Conservation (phyloP, 2,329 filamentous ascomycete species). For the Stagonosporopsis cucurbitacearum region DNA sequence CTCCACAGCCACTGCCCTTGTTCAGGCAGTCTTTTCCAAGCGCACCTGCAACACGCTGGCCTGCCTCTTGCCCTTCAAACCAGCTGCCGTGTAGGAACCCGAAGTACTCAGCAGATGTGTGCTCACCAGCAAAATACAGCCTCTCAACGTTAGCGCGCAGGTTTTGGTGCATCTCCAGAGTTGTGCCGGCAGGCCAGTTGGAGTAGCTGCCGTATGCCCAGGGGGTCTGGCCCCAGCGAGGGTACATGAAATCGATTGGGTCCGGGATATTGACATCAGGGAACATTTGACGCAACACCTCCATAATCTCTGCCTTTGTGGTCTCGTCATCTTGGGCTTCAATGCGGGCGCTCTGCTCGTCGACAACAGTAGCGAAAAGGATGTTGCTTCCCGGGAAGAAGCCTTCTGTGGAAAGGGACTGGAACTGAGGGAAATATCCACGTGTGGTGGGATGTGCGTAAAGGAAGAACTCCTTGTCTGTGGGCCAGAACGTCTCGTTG, state of each 20-base stretch:
- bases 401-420: slow-evolving; percentile 64
- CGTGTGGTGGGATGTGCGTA: slow-evolving; percentile 58
- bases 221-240: slow-evolving; percentile 61
- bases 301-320: slow-evolving; percentile 63
- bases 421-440: slow-evolving; percentile 67
- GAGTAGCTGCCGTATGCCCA: slow-evolving; percentile 68
- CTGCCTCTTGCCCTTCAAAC: slow-evolving; percentile 46
- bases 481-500: slow-evolving; percentile 69
- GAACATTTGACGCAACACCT: slow-evolving; percentile 67
- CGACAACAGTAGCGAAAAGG: slow-evolving; percentile 69
- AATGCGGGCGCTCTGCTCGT: slow-evolving; percentile 62
- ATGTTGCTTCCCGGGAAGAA: slow-evolving; percentile 69
- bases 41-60: slow-evolving; percentile 39
- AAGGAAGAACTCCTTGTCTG: slow-evolving; percentile 60
- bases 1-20: slow-evolving; percentile 34
- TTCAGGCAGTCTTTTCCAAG: slow-evolving; percentile 36
- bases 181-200: slow-evolving; percentile 70
- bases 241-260: slow-evolving; percentile 66
- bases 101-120: slow-evolving; percentile 67
- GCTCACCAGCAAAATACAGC: slow-evolving; percentile 71
- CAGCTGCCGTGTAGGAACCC: slow-evolving; percentile 65
- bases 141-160: slow-evolving; percentile 68
- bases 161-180: slow-evolving; percentile 71
- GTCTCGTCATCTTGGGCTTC: slow-evolving; percentile 66
- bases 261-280: slow-evolving; percentile 63